These are phyloP conservation scores for Neopestalotiopsis clavispora DNA, from an alignment of 2,329 filamentous ascomycete genomes.

Conservation along the genomic window DNA sequence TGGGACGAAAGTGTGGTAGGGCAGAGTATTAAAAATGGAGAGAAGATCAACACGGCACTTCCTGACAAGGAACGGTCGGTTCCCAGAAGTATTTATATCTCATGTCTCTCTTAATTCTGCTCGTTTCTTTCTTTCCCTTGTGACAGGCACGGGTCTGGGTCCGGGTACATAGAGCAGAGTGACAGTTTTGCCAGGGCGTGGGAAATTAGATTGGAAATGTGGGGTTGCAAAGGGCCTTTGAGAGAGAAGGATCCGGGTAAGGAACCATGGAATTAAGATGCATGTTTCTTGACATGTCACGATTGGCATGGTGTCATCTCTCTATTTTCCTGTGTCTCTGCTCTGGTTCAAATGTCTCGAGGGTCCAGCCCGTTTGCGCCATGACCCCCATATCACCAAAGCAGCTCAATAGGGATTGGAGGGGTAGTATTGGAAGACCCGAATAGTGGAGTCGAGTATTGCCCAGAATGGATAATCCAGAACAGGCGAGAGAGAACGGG, in stretches of 20 bases:
- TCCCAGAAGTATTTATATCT: too few relatives aligned
- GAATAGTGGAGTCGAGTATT: background rate
- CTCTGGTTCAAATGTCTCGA: background rate
- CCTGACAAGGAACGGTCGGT: too few relatives aligned
- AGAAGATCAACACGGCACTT: too few relatives aligned
- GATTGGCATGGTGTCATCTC: background rate
- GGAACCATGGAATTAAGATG: background rate
- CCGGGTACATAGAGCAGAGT: too few relatives aligned
- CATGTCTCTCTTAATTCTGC: background rate
- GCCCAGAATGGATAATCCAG: background rate
- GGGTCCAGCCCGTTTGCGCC: background rate
- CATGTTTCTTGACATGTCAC: background rate
- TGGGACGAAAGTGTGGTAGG: too few relatives aligned
- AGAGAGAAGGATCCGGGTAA: background rate
- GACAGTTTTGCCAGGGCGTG: too few relatives aligned
- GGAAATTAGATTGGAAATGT: background rate
- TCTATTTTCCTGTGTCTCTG: background rate
- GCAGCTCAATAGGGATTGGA: background rate
- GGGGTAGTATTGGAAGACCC: background rate
- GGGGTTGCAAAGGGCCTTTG: background rate
- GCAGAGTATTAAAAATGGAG: too few relatives aligned
- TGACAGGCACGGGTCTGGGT: too few relatives aligned
- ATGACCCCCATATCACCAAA: too few relatives aligned
- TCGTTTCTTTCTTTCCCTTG: too few relatives aligned
- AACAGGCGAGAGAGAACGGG: background rate